Evolutionary conservation across 1,284 basidiomycete species (phyloP), one percentile per base, ranked within the genome.

Genomic region (Coniophora puteana): DNA sequence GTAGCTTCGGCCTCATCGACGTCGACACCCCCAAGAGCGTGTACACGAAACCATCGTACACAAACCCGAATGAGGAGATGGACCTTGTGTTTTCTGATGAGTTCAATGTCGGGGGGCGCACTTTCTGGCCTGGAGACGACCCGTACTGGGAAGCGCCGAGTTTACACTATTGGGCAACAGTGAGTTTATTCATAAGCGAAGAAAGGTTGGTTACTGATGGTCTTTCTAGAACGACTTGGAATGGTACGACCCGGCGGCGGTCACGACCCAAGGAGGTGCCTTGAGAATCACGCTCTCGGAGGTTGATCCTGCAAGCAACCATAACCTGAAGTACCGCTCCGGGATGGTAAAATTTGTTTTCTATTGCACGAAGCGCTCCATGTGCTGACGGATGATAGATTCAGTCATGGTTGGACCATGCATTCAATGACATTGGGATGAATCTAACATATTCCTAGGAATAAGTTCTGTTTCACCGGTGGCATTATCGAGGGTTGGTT

Each of bases 391-490:
- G 3, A 24, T 29, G 6, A 34, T 41, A 60, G 58, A 40, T 60
- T 38, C 58, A 60, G 41, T 49, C 60, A 16, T 71, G 81, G 54
- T 82, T 74, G 56, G 18, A 4, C 18, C 0, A 16, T 26, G 6
- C 5, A 14, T 20, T 21, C 1, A 59, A 59, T 43, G 46, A 58
- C 17, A 47, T 50, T 46, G 61, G n/a, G n/a, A 63, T 52, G 50
- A 8, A 57, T 74, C 23, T 68, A 71, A 4, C 49, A 72, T 1
- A 71, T 73, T 69, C 10, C 51, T 57, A 50, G 71, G 70, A 55
- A 65, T 65, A 87, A 91, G 61, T 83, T 92, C 55, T 93, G 89
- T 61, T 93, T 93, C 60, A 89, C 83, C 0, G 85, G 85, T 4
- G 84, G 83, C 16, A 63, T 83, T 44, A 67, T 86, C 33, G 76